Evolutionary conservation across 352 stramenopile genomes (phyloP).

Genomic region (Globisporangium mamillatum): DNA sequence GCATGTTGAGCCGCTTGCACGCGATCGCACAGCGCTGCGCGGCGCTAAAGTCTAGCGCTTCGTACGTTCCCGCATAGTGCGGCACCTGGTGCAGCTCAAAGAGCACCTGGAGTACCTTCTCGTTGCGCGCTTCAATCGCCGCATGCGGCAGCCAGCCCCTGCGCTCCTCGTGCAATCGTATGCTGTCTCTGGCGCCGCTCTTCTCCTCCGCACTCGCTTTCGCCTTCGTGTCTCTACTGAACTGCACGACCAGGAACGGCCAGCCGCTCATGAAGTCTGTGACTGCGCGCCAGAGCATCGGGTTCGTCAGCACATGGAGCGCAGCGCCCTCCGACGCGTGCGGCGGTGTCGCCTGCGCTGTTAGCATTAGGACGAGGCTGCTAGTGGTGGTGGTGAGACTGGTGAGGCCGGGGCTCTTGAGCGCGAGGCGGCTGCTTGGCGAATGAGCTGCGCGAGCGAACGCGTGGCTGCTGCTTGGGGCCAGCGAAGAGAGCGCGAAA

Average conservation of each 20-base stretch:
- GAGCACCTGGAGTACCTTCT: conserved; percentile 9
- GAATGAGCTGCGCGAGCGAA: too few species aligned
- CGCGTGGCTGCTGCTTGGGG: too few species aligned
- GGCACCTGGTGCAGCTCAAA: conserved; percentile 6
- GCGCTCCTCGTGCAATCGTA: not conserved
- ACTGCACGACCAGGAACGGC: conserved; percentile 4
- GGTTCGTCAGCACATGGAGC: conserved; percentile 7
- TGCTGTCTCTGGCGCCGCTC: not conserved
- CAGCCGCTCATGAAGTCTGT: conserved; percentile 10
- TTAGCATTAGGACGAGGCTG: not conserved
- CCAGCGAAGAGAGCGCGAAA: too few species aligned
- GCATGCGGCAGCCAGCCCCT: conserved; percentile 13
- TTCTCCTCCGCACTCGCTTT: not conserved
- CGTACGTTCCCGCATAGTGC: not conserved
- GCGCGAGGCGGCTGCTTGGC: not conserved
- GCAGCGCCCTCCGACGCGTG: not conserved
- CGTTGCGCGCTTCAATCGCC: conserved; percentile 12
- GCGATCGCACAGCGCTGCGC: conserved; percentile 13
- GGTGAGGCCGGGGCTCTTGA: not conserved
- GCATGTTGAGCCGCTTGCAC: conserved; percentile 13
- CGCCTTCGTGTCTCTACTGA: not conserved
- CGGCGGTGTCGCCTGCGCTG: not conserved
- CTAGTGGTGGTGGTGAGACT: not conserved
- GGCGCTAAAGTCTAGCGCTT: conserved; percentile 4
- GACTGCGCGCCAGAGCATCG: conserved; percentile 9